Evolutionary conservation across 2,329 filamentous ascomycete species (phyloP).

Genomic region (Macroventuria anomochaeta): DNA sequence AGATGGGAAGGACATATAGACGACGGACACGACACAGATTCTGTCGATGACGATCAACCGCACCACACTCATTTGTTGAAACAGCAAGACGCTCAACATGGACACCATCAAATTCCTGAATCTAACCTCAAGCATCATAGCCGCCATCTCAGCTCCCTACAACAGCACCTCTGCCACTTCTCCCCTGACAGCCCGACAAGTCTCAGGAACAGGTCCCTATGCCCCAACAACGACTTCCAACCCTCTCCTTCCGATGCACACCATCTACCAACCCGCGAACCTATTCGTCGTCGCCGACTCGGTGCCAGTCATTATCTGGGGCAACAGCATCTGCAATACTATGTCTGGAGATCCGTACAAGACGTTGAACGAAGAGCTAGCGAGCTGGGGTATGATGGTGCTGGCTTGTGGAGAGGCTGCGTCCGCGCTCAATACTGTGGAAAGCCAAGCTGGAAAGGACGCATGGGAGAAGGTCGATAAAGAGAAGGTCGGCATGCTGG

Average conservation of each 20-base stretch:
- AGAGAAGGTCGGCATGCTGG: not conserved
- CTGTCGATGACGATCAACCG: no score
- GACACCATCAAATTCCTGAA: not conserved
- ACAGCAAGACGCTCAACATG: not conserved
- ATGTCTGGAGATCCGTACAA: not conserved
- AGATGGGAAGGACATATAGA: no score
- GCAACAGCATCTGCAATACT: not conserved
- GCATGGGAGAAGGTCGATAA: not conserved
- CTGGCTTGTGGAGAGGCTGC: not conserved
- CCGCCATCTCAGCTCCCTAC: no score
- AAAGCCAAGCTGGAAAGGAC: no score
- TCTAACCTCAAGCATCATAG: no score
- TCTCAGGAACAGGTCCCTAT: not conserved
- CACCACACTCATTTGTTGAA: not conserved
- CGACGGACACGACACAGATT: no score
- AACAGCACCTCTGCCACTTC: no score
- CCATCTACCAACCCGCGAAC: not conserved
- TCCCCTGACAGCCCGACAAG: no score
- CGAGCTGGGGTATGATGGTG: not conserved
- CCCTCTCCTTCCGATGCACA: not conserved
- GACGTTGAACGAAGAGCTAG: not conserved
- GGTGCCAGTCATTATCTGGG: not conserved
- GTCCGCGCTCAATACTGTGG: not conserved
- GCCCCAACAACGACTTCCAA: not conserved
- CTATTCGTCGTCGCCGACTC: not conserved